Evolutionary conservation across 441 rosid species (phyloP).

Genomic region (Brassica hybrid): DNA sequence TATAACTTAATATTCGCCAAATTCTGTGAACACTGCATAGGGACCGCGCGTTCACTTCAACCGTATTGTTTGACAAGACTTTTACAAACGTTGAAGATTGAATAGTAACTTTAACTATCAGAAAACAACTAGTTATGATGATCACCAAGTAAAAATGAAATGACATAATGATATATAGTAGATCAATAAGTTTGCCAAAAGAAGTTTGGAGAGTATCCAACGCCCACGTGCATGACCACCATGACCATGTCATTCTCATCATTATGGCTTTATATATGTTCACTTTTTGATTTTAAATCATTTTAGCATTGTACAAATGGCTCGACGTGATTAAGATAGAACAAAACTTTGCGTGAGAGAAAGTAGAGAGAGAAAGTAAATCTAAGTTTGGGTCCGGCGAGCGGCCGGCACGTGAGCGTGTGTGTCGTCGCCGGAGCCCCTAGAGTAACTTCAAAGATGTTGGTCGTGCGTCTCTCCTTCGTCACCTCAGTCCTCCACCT

Average conservation of each 20-base stretch:
- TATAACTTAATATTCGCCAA: neutral
- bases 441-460: too few relatives aligned
- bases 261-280: too few relatives aligned
- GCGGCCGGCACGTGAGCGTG: too few relatives aligned
- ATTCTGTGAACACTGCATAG: constrained; percentile 8
- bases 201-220: constrained; percentile 35
- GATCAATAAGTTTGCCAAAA: constrained; percentile 23
- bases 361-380: too few relatives aligned
- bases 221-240: constrained; percentile 42
- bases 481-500: too few relatives aligned
- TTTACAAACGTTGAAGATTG: constrained; percentile 9
- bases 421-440: too few relatives aligned
- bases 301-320: too few relatives aligned
- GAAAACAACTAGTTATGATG: constrained; percentile 15
- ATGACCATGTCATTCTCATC: constrained; percentile 42
- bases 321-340: too few relatives aligned
- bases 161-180: constrained; percentile 22
- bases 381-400: too few relatives aligned
- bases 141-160: neutral
- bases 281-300: too few relatives aligned
- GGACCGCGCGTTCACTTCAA: constrained; percentile 1
- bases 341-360: too few relatives aligned
- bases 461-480: too few relatives aligned
- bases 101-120: neutral
- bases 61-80: constrained; percentile 11